These are phyloP conservation scores for Elaeagnus macrophylla DNA, from an alignment of 306 rosid species.

Conservation along the genomic window DNA sequence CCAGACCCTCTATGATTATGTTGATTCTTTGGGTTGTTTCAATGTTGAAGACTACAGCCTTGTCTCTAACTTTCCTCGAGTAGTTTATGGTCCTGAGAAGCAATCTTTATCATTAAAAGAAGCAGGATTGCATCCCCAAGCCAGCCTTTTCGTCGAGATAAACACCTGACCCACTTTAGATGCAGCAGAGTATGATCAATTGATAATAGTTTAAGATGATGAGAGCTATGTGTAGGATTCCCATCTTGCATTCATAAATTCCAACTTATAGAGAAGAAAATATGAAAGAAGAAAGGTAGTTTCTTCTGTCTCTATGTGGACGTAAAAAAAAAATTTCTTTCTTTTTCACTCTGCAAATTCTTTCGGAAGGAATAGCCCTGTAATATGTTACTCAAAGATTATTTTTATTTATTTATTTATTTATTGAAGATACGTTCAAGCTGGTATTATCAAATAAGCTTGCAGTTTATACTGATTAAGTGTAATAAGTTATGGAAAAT, in stretches of 20 bases:
- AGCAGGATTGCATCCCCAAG: conserved; percentile 92
- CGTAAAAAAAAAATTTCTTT: no score
- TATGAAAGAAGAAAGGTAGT: conserved; percentile 14
- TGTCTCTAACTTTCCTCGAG: conserved; percentile 88
- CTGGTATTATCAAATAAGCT: no score
- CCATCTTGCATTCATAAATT: not conserved
- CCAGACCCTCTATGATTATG: conserved; percentile 74
- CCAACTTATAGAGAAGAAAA: conserved; percentile 11
- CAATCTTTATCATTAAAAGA: conserved; percentile 60
- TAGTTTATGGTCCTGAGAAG: conserved; percentile 64
- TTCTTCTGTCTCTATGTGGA: not conserved
- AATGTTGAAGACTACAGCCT: conserved; percentile 59
- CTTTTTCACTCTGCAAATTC: no score
- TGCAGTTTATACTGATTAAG: no score
- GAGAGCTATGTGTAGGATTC: conserved; percentile 12
- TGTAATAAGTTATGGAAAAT: no score
- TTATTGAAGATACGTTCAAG: no score
- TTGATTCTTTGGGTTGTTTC: conserved; percentile 76
- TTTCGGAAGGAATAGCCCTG: no score
- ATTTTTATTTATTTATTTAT: no score
- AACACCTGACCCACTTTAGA: conserved; percentile 17
- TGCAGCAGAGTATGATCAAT: not conserved
- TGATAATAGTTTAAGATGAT: conserved; percentile 2
- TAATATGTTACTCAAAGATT: no score
- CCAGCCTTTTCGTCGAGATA: conserved; percentile 51